Base-by-base conservation (phyloP, 331 rosid genomes). In the Dryas integrifolia region DNA sequence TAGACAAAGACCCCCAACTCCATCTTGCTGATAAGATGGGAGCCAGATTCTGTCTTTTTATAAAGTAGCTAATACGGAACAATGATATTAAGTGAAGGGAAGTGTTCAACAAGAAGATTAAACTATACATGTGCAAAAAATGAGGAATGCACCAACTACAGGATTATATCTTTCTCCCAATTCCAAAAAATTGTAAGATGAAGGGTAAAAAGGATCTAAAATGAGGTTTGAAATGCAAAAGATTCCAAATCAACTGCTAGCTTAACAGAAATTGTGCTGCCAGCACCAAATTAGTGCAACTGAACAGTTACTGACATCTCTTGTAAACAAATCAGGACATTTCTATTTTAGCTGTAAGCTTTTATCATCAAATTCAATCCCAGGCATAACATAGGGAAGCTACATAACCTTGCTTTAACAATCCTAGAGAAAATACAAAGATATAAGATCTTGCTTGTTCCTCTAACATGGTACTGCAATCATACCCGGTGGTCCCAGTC, bases 401-500 rank as follows among this genome's bases (percentile, higher is more conserved):
- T 52, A 53, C 39, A 30, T 40, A 2, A 9, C 5, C 6, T 43
- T 21, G 53, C 14, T 55, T 14, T 13, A 24, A 26, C 24, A 80
- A 24, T 79, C 41, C 57, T 60, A 50, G 1, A 7, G 11, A 46
- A 47, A 52, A 68, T 21, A 66, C 69, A 74, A n/a, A 30, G 44
- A 13, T 26, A 12, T 35, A 46, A 62, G 41, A 47, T 50, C 70
- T 35, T 59, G 65, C 75, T 21, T 65, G 64, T 70, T 43, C 65
- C 62, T 16, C 38, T 14, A 45, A 75, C 40, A 59, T 48, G 67
- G 56, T 35, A 59, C 38, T 5, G 51, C 71, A 35, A 63, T 50
- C 76, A 53, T 46, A 62, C 44, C 72, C 53, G 1, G 64, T 24
- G 26, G 44, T 69, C 47, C 52, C 46, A 57, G 55, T 77, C 53